These are phyloP conservation scores for Trichothecium roseum DNA, from an alignment of 2,329 filamentous ascomycete species.

Conservation along the genomic window DNA sequence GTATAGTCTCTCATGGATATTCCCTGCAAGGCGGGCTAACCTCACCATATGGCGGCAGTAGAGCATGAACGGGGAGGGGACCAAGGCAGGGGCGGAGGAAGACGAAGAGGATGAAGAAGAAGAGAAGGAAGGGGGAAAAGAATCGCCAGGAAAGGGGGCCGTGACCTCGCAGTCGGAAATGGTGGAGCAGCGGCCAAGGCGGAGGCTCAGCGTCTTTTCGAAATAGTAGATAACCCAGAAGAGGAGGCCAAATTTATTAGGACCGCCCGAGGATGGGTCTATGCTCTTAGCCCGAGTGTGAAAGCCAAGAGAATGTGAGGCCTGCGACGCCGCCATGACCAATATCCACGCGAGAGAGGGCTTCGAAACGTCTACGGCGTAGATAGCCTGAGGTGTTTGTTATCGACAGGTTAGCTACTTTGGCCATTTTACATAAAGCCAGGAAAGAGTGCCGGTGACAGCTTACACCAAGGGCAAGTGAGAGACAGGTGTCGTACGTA, in stretches of 20 bases:
- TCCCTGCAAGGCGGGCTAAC: background rate
- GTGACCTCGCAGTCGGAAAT: constrained; percentile 17
- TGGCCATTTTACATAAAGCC: no score
- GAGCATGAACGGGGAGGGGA: no score
- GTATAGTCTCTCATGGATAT: constrained; percentile 1
- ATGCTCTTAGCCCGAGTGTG: background rate
- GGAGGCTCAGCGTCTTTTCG: constrained; percentile 14
- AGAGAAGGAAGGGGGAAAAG: background rate
- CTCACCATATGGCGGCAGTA: no score
- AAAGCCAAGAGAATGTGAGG: background rate
- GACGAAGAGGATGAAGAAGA: no score
- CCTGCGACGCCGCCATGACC: background rate
- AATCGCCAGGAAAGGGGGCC: constrained; percentile 3
- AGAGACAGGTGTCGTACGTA: constrained; percentile 6
- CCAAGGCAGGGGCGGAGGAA: no score
- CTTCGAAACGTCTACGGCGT: background rate
- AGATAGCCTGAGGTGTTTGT: background rate
- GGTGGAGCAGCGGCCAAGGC: constrained; percentile 13
- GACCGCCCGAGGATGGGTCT: constrained; percentile 5
- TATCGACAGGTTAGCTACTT: no score
- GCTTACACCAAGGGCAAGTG: constrained; percentile 1
- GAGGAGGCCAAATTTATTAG: constrained; percentile 3
- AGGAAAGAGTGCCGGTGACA: no score
- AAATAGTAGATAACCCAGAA: constrained; percentile 15
- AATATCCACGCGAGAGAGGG: background rate